Conservation (phyloP, 306 rosid genomes). For the Fagus crenata region DNA sequence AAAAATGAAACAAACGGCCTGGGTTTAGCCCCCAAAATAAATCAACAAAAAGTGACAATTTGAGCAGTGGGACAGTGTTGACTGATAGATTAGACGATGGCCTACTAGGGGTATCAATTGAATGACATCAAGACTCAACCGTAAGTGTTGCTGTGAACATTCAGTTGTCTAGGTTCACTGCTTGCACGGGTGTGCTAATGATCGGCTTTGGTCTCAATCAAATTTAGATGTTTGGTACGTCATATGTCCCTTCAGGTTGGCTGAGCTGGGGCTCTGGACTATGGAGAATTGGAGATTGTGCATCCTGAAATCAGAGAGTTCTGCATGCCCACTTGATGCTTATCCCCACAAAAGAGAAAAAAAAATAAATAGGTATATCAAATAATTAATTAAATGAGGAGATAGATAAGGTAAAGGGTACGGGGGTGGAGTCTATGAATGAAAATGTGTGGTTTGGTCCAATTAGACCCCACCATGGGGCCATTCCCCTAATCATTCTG, state of each 20-base stretch:
- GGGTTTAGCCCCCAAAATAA: no score
- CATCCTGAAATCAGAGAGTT: background rate
- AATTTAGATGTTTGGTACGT: slow-evolving; percentile 22
- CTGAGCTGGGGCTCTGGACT: background rate
- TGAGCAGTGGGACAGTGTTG: background rate
- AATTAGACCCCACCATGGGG: slow-evolving; percentile 9
- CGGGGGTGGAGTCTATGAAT: slow-evolving; percentile 1
- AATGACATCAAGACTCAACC: slow-evolving; percentile 11
- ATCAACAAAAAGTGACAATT: background rate
- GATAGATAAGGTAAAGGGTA: background rate
- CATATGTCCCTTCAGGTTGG: background rate
- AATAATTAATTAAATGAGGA: background rate
- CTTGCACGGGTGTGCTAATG: slow-evolving; percentile 35
- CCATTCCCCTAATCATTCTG: slow-evolving; percentile 13
- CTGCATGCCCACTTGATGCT: background rate
- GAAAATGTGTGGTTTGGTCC: background rate
- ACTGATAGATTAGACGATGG: background rate
- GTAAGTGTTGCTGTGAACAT: slow-evolving; percentile 27
- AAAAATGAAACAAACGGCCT: background rate
- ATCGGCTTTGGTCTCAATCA: slow-evolving; percentile 29
- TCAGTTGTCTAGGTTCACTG: slow-evolving; percentile 35
- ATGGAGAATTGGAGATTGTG: no score
- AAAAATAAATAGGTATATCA: background rate
- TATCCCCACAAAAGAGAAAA: background rate
- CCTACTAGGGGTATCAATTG: slow-evolving; percentile 2